Evolutionary conservation across 2,329 filamentous ascomycete species (phyloP).

Genomic region (Aspergillus persii): DNA sequence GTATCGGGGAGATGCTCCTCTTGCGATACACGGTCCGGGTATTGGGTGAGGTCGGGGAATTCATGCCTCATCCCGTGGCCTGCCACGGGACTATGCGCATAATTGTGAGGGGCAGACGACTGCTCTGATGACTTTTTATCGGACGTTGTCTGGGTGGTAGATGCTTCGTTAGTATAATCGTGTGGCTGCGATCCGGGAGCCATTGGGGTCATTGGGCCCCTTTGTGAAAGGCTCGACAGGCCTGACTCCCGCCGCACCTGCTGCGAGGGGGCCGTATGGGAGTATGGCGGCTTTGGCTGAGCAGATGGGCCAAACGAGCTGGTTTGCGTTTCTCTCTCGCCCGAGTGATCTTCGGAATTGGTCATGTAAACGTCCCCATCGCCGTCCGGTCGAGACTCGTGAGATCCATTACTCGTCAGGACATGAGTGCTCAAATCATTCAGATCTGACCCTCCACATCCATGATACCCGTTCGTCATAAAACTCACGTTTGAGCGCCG

Average conservation of each 20-base stretch:
- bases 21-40: constrained; percentile 50
- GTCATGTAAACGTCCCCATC: constrained; percentile 64
- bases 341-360: constrained; percentile 46
- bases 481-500: constrained; percentile 48
- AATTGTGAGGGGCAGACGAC: constrained; percentile 65
- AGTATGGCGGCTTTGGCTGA: constrained; percentile 47
- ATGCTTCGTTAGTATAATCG: constrained; percentile 79
- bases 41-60: constrained; percentile 55
- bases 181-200: constrained; percentile 56
- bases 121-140: constrained; percentile 78
- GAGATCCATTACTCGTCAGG: constrained; percentile 58
- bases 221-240: constrained; percentile 49
- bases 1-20: constrained; percentile 65
- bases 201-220: constrained; percentile 57
- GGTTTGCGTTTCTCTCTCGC: constrained; percentile 43
- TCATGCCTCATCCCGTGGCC: constrained; percentile 44
- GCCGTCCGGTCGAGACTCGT: constrained; percentile 40
- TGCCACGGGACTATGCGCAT: constrained; percentile 60
- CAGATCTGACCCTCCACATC: constrained; percentile 39
- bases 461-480: constrained; percentile 59
- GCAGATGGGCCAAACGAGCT: constrained; percentile 53
- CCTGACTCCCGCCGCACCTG: constrained; percentile 46
- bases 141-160: constrained; percentile 78
- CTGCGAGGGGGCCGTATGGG: constrained; percentile 47
- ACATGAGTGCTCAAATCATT: constrained; percentile 33